phyloP scores from a whole-genome alignment of 257 asterid genomes.

The Echium plantagineum region DNA sequence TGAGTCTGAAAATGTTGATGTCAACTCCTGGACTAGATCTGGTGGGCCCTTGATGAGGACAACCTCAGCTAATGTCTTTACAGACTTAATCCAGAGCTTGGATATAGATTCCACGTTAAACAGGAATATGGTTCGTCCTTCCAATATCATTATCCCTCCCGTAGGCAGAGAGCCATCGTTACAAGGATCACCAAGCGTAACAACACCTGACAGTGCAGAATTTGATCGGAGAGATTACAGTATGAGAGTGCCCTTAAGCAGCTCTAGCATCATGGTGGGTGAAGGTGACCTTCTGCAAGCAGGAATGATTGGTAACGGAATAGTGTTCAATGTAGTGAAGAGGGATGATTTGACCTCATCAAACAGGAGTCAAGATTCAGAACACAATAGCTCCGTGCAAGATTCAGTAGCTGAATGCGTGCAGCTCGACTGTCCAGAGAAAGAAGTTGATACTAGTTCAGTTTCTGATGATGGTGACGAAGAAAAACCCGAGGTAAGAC shows the following conservation, averaged over 20 bases:
- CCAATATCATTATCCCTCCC: constrained; percentile 15
- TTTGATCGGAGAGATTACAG: constrained; percentile 27
- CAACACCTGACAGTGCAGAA: constrained; percentile 32
- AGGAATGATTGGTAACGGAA: constrained; percentile 46
- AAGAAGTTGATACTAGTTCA: constrained; percentile 45
- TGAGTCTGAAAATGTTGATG: constrained; percentile 52
- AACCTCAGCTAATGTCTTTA: constrained; percentile 50
- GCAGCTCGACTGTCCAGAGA: constrained; percentile 45
- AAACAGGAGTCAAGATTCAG: constrained; percentile 37
- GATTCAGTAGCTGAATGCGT: constrained; percentile 46
- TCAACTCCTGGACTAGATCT: constrained; percentile 56
- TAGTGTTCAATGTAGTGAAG: constrained; percentile 59
- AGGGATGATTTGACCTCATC: constrained; percentile 54
- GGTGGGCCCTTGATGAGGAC: constrained; percentile 90
- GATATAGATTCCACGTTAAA: constrained; percentile 25
- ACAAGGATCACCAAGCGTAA: constrained; percentile 13
- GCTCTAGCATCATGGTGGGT: constrained; percentile 44
- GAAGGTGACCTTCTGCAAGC: constrained; percentile 73
- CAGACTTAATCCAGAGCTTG: constrained; percentile 57
- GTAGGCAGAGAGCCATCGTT: background rate
- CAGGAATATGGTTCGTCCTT: constrained; percentile 12
- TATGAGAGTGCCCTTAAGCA: constrained; percentile 10
- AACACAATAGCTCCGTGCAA: constrained; percentile 19
- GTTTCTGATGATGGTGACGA: constrained; percentile 34
- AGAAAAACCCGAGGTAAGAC: constrained; percentile 16